Base-by-base conservation (phyloP, 2,329 filamentous ascomycete genomes). In the Colletotrichum sojae region DNA sequence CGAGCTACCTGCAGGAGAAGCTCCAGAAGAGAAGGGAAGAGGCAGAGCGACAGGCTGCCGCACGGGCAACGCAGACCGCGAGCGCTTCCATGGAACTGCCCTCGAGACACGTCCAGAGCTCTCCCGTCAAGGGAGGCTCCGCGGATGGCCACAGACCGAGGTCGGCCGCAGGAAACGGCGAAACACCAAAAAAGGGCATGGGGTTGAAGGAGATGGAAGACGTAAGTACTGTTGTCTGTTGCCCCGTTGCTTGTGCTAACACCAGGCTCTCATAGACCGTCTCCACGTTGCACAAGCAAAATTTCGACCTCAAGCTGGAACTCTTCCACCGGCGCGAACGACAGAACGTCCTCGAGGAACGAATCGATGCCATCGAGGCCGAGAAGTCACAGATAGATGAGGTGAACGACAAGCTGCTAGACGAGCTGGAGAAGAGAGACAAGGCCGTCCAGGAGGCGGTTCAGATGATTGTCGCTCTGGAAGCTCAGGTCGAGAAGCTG, bases 291-390 rank as follows among this genome's bases (percentile, higher is more conserved):
- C 89, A 91, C 77, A 94, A 94, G 76, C 89, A 93, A 79, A 94
- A 94, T 74, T 94, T 94, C 73, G 91, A 93, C 72, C 83, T 94
- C 49, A 94, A 94, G 77, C 83, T 94, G 39, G 91, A 94, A 76
- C 79, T 94, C 1, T 92, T 87, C 73, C 91, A 94, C 75, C 86
- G 90, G 6, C 85, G 91, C 31, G 88, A 94, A 78, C 85, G 87
- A 61, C 90, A 92, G 74, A 84, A 83, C 9, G 81, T 81, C 22
- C 74, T 93, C 40, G 90, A 93, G 74, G 83, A 86, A 40, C 83
- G 84, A 48, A 73, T 90, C n/a, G 85, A 89, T 45, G 77, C 77
- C 5, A 80, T 92, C 18, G 86, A 89, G 70, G 77, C 79, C 8
- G 84, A 89, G 61, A 85, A 86, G 70, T 79, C 78, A 4, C 86